Base-by-base conservation (phyloP, 163 green algal genomes). In the Chloromonas sp. region DNA sequence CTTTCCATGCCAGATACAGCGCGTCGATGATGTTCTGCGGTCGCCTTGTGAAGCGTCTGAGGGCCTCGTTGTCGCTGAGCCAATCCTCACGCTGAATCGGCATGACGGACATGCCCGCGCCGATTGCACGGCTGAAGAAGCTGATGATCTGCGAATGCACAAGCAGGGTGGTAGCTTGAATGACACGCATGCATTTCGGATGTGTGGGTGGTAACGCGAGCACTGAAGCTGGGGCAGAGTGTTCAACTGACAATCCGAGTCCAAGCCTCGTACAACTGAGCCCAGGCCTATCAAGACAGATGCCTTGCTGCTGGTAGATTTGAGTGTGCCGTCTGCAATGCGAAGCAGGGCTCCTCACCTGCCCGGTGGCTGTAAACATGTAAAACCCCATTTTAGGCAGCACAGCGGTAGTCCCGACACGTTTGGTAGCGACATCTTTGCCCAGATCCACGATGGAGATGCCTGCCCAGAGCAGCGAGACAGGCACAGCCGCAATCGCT, bases 401-500 rank as follows among this genome's bases (percentile, higher is more conserved):
- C n/a, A 91, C 88, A 8, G 84, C 84, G 2, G 89, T 14, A 0
- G 89, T 86, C 3, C 89, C 89, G 1, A 92, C 90, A 71, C 89
- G 87, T 86, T 92, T 88, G 5, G 84, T 84, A 14, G 87, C 87
- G 13, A 98, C 87, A 81, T 93, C 90, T 57, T 85, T 86, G 1
- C 89, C 79, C 71, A 97, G 76, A 61, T 93, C 91, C 1, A 95
- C 84, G 8, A 94, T 83, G 5, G 89, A 93, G 82, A 94, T 89
- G 70, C 88, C 87, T 0, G 92, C 94, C 94, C 94, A 98, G 1
- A 98, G 83, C 58, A 96, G 82, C 8, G 92, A 94, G 57, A 96
- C 90, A 1, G 94, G 94, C 8, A 97, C 91, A n/a, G 92, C 92
- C 2, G 93, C 91, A 11, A 98, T 93, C 3, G 92, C 94, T 36